Base-by-base conservation (phyloP, 2,329 filamentous ascomycete genomes). In the Diplodia scrobiculata region DNA sequence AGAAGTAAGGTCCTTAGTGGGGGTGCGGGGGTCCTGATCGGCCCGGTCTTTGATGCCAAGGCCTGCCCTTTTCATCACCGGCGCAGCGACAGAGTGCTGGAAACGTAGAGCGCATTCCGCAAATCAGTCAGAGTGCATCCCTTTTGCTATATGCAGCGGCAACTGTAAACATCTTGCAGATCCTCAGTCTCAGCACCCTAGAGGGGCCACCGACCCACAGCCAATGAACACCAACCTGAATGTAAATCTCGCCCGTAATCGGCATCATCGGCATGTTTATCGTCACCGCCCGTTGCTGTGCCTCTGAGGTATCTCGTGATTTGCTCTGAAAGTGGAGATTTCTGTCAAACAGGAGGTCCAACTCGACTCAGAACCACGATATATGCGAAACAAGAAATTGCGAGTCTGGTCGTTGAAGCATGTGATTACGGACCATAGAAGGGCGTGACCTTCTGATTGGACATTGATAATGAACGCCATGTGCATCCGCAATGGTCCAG, bases 1-100 rank as follows among this genome's bases (percentile, higher is more conserved):
- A 58, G 63, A 41, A 65, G 63, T 48, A 65, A 58, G 38, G 63
- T 55, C 54, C 51, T 38, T 60, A 48, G 64, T 59, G 64, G 64
- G 64, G 64, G 64, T 36, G 34, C 64, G 64, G 64, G 64, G 64
- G 45, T 66, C 34, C 27, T 48, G 63, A 58, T 62, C 58, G 58
- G 58, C 58, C 58, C 58, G 58, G 58, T n/a, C 58, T 14, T 36
- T 34, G 27, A 48, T 50, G 58, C 58, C 58, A 62, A 48, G 58
- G 41, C 38, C 58, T 50, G 41, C 45, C 45, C 7, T 62, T 34
- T 50, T 50, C 58, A 51, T 50, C 45, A 17, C n/a, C 38, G 9
- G 19, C 7, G 3, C 38, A 27, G 38, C 55, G 5, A 27, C 38
- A 48, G 45, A 27, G 19, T 11, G 55, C 55, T 48, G 27, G 11